Conservation (phyloP, 495 filamentous ascomycete species). For the Trichoderma parareesei region DNA sequence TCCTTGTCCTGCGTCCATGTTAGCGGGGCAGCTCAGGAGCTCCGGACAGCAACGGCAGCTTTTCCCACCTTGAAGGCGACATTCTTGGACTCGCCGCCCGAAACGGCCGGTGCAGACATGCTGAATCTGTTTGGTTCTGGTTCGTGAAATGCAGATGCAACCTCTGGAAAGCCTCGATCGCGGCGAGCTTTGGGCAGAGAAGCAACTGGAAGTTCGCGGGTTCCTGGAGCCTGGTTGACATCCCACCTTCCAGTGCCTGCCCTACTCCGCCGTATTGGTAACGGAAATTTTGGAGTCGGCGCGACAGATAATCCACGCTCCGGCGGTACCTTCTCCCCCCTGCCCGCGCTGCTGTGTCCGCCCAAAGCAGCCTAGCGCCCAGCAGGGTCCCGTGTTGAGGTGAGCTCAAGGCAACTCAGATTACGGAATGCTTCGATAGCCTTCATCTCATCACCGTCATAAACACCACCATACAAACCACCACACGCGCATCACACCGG, state of each 20-base stretch:
- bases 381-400: constrained; percentile 1
- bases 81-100: constrained; percentile 50
- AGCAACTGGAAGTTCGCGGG: background rate
- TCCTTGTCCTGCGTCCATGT: constrained; percentile 74
- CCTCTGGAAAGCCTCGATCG: constrained; percentile 9
- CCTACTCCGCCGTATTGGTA: constrained; percentile 17
- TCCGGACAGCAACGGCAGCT: constrained; percentile 11
- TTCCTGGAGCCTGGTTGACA: constrained; percentile 12
- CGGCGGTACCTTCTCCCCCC: constrained; percentile 8
- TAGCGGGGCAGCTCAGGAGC: constrained; percentile 25
- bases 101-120: constrained; percentile 57
- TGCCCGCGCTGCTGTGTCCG: background rate
- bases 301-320: constrained; percentile 10
- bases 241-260: constrained; percentile 11
- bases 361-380: background rate
- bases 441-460: constrained; percentile 14
- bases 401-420: constrained; percentile 19
- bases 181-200: constrained; percentile 4
- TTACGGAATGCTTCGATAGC: constrained; percentile 16
- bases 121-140: constrained; percentile 26
- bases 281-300: constrained; percentile 12
- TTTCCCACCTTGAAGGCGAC: constrained; percentile 70
- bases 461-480: too few relatives aligned
- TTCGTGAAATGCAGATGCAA: constrained; percentile 12
- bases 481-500: constrained; percentile 1